Conservation (phyloP, 2,329 filamentous ascomycete species). For the Scopulariopsis brevicaulis region DNA sequence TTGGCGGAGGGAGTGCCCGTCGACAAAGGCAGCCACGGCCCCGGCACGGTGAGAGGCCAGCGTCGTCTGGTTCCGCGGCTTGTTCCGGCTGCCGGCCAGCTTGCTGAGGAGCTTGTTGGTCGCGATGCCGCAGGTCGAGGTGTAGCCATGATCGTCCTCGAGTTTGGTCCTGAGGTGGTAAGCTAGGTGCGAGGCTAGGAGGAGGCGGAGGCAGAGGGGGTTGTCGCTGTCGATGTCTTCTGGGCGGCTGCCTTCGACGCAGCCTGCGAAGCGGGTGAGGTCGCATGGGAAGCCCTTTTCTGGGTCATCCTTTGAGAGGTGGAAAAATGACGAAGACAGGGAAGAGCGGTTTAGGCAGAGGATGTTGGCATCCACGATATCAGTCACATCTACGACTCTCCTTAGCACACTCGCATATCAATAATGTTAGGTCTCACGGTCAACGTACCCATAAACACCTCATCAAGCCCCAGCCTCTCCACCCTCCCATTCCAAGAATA, state of each 20-base stretch:
- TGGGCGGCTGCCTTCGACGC: slow-evolving; percentile 26
- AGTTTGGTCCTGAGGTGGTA: slow-evolving; percentile 60
- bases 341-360: slow-evolving; percentile 56
- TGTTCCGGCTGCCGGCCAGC: slow-evolving; percentile 71
- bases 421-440: slow-evolving; percentile 5
- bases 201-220: slow-evolving; percentile 46
- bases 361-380: slow-evolving; percentile 75
- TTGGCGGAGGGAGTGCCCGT: slow-evolving; percentile 62
- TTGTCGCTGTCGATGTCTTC: slow-evolving; percentile 16
- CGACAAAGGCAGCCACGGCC: slow-evolving; percentile 58
- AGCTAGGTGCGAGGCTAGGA: slow-evolving; percentile 74
- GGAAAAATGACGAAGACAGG: slow-evolving; percentile 64
- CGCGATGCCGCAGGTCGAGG: slow-evolving; percentile 76
- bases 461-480: slow-evolving; percentile 82
- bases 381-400: slow-evolving; percentile 61
- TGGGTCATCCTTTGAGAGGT: slow-evolving; percentile 60
- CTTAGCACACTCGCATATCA: background rate
- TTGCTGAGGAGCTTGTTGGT: slow-evolving; percentile 83
- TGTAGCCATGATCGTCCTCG: slow-evolving; percentile 70
- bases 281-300: slow-evolving; percentile 74
- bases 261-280: slow-evolving; percentile 54
- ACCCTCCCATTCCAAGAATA: slow-evolving; percentile 70
- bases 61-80: slow-evolving; percentile 80
- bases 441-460: slow-evolving; percentile 49
- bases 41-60: slow-evolving; percentile 54